Base-by-base conservation (phyloP, 1,139 yeast genomes). In the Lipomyces yarrowii region DNA sequence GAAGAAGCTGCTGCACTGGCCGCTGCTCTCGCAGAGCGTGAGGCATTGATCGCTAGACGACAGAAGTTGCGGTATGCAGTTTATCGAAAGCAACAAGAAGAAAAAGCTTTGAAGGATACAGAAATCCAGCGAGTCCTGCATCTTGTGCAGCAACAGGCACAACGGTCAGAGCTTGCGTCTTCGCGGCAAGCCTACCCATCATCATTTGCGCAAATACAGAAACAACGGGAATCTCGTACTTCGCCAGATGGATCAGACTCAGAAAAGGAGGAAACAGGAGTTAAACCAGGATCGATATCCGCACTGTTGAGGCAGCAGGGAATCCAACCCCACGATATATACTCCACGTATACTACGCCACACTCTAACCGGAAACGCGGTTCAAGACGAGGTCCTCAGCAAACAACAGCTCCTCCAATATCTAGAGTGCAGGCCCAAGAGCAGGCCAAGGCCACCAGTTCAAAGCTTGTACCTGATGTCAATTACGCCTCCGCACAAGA, bases 11-110 rank as follows among this genome's bases (percentile, higher is more conserved):
- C 57, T 18, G 58, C 58, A 5, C 15, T 60, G 32, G 56, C 59
- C 26, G 57, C 60, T 13, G 65, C 67, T 7, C 59, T 63, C 30
- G 64, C 63, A 37, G 65, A 65, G 3, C 69, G 69, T 26, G 67
- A 65, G 48, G 59, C 48, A 21, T 67, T 64, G 61, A 61, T 65
- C 26, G 69, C 67, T 35, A 55, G 67, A 30, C 56, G 69, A 6
- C 69, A 65, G 61, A 23, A 63, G 10, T 33, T 65, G 63, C 55
- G 69, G 5, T 64, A 65, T 54, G 69, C 69, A 0, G 69, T 65
- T 7, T 65, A 65, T 57, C 64, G 60, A 56, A 65, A 65, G 64
- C 69, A 65, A 57, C 69, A 65, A 53, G 64, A 64, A 57, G 69
- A 65, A 54, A 61, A 59, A 15, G 67, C 67, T n/a, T 42, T 21